A percentile compares a stretch with the other conserved stretches of the same genome.
Evolutionary conservation across 306 rosid species (phyloP).

Genomic region (Cucumis hystrix): DNA sequence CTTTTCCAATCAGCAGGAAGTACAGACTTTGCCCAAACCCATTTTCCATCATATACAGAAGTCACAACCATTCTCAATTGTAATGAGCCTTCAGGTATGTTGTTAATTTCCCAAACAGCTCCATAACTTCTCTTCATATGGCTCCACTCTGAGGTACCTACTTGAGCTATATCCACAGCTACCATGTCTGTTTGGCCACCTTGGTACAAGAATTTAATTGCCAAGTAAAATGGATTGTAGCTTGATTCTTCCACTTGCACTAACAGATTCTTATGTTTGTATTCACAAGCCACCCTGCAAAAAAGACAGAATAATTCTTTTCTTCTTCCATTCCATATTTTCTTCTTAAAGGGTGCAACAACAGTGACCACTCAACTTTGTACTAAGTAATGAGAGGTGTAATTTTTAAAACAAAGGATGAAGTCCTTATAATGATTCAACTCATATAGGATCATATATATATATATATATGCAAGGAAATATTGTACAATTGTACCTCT

Average conservation of each 20-base stretch:
- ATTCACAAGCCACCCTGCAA: slow-evolving; percentile 55
- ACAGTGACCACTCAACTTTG: too few species aligned
- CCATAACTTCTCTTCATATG: slow-evolving; percentile 46
- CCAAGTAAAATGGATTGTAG: slow-evolving; percentile 43
- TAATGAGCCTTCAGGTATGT: slow-evolving; percentile 54
- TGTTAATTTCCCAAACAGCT: slow-evolving; percentile 70
- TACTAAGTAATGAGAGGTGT: too few species aligned
- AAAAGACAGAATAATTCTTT: too few species aligned
- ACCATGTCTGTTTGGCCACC: slow-evolving; percentile 94
- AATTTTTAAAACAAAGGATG: too few species aligned
- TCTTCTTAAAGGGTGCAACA: too few species aligned
- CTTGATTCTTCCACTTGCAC: slow-evolving; percentile 83
- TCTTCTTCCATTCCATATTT: too few species aligned
- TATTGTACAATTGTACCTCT: not conserved
- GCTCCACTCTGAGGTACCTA: not conserved
- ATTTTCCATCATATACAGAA: slow-evolving; percentile 56
- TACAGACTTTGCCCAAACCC: slow-evolving; percentile 53
- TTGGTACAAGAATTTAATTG: slow-evolving; percentile 57
- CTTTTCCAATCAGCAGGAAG: slow-evolving; percentile 60
- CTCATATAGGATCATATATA: not conserved
- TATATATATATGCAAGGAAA: too few species aligned
- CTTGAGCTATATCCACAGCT: slow-evolving; percentile 49
- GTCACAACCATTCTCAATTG: slow-evolving; percentile 57
- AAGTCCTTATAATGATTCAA: too few species aligned
- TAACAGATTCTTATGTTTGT: not conserved